Base-by-base conservation (phyloP, 192 early-diverging fungal genomes). In the Coemansia sp. region DNA sequence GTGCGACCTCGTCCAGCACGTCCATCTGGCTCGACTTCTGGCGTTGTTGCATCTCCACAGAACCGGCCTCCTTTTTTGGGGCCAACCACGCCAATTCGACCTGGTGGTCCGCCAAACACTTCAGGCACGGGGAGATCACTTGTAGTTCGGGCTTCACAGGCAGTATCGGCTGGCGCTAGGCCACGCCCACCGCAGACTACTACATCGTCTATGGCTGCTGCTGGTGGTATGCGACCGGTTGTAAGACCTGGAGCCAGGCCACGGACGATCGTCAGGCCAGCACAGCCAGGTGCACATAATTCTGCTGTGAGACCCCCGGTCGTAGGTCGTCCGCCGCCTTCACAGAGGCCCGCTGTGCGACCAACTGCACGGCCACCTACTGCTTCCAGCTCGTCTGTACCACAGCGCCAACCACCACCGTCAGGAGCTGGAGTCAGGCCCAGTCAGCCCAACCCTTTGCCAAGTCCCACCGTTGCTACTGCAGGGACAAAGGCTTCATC, bases 291-390 rank as follows among this genome's bases (percentile, higher is more conserved):
- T n/a, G 13, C 16, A 34, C 55, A 31, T 4, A 58, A 45, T 16
- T 21, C 58, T 20, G 34, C 57, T n/a, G 55, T 39, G 46, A 30
- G 57, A 5, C 55, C 33, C 1, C 64, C 52, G n/a, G 53, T 40
- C 7, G 56, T 55, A 13, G 40, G 63, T 34, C 55, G 78, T 28
- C 73, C 73, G 8, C 69, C 61, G 12, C 66, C 79, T 34, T n/a
- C 34, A 20, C 20, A 43, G 0, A 43, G 35, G 26, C 13, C 37
- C 6, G 12, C 33, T 30, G 13, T 40, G 8, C 33, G 68, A 1
- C 35, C 64, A 46, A 28, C 61, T 8, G 46, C 61, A 13, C 29
- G 62, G 21, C 56, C 26, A 2, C 18, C 49, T 31, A 49, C 18
- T 20, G 30, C 61, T 26, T 42, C 46, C 20, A 20, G 29, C 35